A percentile compares a stretch with the other conserved stretches of the same genome.
These are phyloP conservation scores for Ogataea zsoltii DNA, from an alignment of 805 yeast genomes.

Conservation along the genomic window DNA sequence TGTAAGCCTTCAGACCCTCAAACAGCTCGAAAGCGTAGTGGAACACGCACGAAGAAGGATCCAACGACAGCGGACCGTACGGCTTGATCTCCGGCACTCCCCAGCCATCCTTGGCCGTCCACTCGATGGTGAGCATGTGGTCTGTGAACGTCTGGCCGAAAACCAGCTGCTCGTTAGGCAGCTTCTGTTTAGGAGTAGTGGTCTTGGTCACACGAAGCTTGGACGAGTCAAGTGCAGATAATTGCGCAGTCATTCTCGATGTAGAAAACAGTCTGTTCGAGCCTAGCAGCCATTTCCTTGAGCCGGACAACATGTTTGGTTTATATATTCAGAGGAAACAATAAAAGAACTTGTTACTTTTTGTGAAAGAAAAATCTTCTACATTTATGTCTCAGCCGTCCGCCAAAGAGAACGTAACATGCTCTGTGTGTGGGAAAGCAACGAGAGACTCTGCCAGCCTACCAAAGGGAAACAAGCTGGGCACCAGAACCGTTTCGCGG, in stretches of 20 bases:
- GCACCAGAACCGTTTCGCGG: constrained; percentile 1
- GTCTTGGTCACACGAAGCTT: constrained; percentile 51
- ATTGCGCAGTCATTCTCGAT: constrained; percentile 25
- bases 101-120: constrained; percentile 84
- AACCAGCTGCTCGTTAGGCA: constrained; percentile 62
- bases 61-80: constrained; percentile 70
- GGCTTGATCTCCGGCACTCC: constrained; percentile 85
- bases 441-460: not conserved
- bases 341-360: constrained; percentile 1
- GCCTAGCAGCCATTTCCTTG: not conserved
- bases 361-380: constrained; percentile 1
- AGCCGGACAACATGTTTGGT: constrained; percentile 1
- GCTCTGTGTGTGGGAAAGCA: constrained; percentile 3
- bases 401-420: not conserved
- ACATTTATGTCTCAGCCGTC: not conserved
- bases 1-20: constrained; percentile 95
- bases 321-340: not conserved
- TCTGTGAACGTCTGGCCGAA: constrained; percentile 80
- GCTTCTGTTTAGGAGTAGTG: constrained; percentile 50
- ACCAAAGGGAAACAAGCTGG: too few species aligned
- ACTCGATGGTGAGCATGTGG: constrained; percentile 86
- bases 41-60: constrained; percentile 88
- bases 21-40: constrained; percentile 95
- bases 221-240: constrained; percentile 53
- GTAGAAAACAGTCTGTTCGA: constrained; percentile 3